A percentile compares a stretch with the other conserved stretches of the same genome.
Evolutionary conservation across 192 early-diverging fungal species (phyloP).

Genomic region (Linnemannia hyalina): DNA sequence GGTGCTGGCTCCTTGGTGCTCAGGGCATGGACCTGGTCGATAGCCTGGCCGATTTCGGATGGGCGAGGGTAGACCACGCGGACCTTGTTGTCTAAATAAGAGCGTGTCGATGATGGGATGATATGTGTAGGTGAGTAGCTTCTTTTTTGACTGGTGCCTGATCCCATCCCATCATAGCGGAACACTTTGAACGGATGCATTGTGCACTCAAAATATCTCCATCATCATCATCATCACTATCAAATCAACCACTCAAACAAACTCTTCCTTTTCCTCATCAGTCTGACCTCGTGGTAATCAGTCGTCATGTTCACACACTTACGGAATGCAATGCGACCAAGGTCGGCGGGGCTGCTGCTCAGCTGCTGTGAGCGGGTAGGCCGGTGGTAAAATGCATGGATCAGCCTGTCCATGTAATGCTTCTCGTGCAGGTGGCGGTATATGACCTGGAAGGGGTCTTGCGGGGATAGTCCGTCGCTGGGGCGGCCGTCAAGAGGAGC

Average conservation of each 20-base stretch:
- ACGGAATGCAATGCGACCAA: conserved; percentile 9
- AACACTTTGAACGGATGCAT: background rate
- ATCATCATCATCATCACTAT: background rate
- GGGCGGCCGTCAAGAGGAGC: background rate
- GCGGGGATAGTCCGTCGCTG: background rate
- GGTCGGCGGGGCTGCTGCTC: background rate
- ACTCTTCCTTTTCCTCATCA: background rate
- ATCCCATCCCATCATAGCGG: conserved; percentile 2
- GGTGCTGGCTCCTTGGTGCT: background rate
- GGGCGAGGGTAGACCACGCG: conserved; percentile 26
- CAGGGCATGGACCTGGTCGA: conserved; percentile 5
- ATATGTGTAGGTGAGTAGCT: background rate
- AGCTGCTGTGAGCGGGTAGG: background rate
- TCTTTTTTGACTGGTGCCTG: too few species aligned
- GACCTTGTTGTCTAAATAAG: conserved; percentile 13
- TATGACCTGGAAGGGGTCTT: conserved; percentile 4
- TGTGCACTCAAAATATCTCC: background rate
- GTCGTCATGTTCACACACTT: background rate
- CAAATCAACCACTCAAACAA: background rate
- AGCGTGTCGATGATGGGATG: background rate
- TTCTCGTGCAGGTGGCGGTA: conserved; percentile 25
- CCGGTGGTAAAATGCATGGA: conserved; percentile 26
- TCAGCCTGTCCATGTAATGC: conserved; percentile 33
- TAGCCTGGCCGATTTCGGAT: background rate
- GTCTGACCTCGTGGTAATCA: background rate